These are phyloP conservation scores for Antitrichia curtipendula DNA, from an alignment of 225 moss, liverwort and hornwort species.

Conservation along the genomic window DNA sequence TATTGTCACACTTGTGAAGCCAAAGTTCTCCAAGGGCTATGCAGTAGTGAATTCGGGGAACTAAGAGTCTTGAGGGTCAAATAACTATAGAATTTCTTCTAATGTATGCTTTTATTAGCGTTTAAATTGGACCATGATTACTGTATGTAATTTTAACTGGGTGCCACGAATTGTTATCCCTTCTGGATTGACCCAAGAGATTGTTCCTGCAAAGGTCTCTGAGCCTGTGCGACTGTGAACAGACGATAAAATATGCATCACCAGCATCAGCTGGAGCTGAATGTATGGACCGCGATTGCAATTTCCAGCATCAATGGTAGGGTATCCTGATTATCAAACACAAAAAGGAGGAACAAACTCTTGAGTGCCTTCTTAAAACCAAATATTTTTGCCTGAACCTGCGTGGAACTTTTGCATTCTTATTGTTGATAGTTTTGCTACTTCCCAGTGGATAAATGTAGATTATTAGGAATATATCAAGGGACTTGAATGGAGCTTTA, in stretches of 20 bases:
- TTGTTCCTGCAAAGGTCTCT: background rate
- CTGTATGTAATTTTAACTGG: background rate
- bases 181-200: background rate
- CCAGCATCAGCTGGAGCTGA: constrained; percentile 70
- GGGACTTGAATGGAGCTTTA: background rate
- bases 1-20: background rate
- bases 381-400: background rate
- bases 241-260: constrained; percentile 74
- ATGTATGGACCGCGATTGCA: constrained; percentile 55
- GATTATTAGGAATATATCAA: background rate
- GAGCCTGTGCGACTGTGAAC: constrained; percentile 1
- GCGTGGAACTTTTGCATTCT: background rate
- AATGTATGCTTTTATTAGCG: background rate
- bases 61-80: background rate
- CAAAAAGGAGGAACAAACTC: background rate
- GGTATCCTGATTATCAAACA: background rate
- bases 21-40: background rate
- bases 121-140: background rate
- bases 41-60: background rate
- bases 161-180: background rate
- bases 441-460: background rate
- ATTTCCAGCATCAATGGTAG: constrained; percentile 75
- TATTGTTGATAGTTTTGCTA: background rate
- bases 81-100: background rate
- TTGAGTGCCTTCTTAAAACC: background rate